Base-by-base conservation (phyloP, 495 filamentous ascomycete species). In the Penicillium nucicola region DNA sequence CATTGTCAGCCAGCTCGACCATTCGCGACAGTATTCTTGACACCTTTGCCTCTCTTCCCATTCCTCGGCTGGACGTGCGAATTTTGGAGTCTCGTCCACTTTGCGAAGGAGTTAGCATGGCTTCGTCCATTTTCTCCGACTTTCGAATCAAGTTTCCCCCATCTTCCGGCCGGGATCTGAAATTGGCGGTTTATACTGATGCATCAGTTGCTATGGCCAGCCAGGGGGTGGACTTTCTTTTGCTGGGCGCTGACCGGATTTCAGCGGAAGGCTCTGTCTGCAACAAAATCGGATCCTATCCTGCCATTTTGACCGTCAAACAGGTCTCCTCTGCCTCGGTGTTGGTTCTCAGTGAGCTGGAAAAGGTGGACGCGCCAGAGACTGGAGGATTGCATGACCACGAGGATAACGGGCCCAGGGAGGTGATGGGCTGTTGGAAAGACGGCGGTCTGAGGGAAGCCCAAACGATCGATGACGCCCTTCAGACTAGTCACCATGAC, bases 61-160 rank as follows among this genome's bases (percentile, higher is more conserved):
- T 70, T 3, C 22, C 52, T 0, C 65, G 57, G 7, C 59, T 87
- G 20, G 78, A 84, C 37, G 54, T 87, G 15, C 77, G 70, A 4
- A 64, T 88, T 17, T 70, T 88, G 1, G 85, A 88, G 50, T 87
- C 85, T 5, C 73, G 85, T 3, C 86, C 85, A 0, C 69, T 82
- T 6, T 85, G 69, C 53, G 85, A 89, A 66, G 85, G 85, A 10
- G 79, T 80, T 6, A 74, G 69, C 11, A 64, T 86, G 22, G 78
- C 79, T 2, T 69, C 71, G 1, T 70, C 69, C 0, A 40, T 87
- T 1, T 54, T 80, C 0, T 55, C 65, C 1, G 50, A 55, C 1
- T 59, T 75, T 18, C 39, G 67, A 31, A 48, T 51, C 0, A 60
- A 61, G 4, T 48, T 65, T 40, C 28, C 52, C 10, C 18, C 53